phyloP scores from a whole-genome alignment of 768 basidiomycete genomes.

The Strobilomyces confusus region DNA sequence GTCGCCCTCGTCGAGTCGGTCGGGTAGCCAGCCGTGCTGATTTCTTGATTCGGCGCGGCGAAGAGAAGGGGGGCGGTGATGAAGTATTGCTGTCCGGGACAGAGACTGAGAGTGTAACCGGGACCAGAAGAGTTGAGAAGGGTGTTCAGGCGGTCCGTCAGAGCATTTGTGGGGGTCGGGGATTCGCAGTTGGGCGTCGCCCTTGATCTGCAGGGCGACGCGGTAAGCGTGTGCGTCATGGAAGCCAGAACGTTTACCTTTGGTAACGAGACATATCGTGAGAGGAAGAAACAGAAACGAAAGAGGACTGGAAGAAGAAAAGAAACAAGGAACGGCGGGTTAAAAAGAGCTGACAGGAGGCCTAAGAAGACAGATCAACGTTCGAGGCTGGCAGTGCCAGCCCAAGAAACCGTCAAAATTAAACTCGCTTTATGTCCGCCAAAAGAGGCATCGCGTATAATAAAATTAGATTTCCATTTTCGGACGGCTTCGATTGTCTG shows the following conservation, averaged over 20 bases:
- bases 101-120: constrained; percentile 64
- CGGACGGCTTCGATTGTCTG: neutral
- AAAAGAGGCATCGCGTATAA: neutral
- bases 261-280: constrained; percentile 7
- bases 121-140: constrained; percentile 62
- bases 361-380: neutral
- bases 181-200: constrained; percentile 24
- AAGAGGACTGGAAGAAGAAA: neutral
- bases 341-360: neutral
- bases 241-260: constrained; percentile 6
- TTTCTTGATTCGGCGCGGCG: constrained; percentile 68
- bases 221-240: constrained; percentile 3
- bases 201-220: constrained; percentile 3
- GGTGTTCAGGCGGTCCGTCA: constrained; percentile 61
- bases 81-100: constrained; percentile 57
- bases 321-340: neutral
- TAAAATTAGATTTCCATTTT: neutral
- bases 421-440: no score
- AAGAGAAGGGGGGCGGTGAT: constrained; percentile 67
- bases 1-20: constrained; percentile 62
- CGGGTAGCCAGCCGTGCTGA: constrained; percentile 76
- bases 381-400: no score
- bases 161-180: constrained; percentile 57
- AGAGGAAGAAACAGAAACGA: neutral
- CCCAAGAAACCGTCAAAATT: no score